These are phyloP conservation scores for Magnolia officinalis DNA, from an alignment of 164 flowering plant species.

Conservation along the genomic window DNA sequence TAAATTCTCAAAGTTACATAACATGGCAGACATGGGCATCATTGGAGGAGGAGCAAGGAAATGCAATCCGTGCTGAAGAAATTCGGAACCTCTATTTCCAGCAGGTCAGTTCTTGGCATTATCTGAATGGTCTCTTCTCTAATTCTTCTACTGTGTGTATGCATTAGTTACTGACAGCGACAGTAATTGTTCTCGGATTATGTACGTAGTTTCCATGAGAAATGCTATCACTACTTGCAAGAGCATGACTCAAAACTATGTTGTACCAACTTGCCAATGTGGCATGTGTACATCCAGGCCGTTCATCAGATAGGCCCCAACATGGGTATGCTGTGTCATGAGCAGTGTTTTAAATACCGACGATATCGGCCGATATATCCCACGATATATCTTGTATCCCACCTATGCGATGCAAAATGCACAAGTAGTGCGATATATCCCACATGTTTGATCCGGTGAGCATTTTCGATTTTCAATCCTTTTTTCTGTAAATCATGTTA, in stretches of 20 bases:
- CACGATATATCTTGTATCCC: no score
- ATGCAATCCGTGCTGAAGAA: slow-evolving; percentile 84
- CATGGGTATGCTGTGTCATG: no score
- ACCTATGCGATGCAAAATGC: no score
- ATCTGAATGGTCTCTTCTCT: background rate
- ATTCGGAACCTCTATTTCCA: slow-evolving; percentile 87
- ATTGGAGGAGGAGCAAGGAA: slow-evolving; percentile 88
- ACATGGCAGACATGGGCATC: slow-evolving; percentile 99
- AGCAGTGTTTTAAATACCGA: no score
- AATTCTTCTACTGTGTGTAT: background rate
- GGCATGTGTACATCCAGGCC: no score
- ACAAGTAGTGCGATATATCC: no score
- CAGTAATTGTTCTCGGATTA: background rate
- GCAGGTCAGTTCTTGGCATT: slow-evolving; percentile 43
- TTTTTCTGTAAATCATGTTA: no score
- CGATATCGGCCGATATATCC: no score
- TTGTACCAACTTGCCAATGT: background rate
- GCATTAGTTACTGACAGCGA: background rate
- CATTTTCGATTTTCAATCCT: no score
- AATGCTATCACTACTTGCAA: background rate
- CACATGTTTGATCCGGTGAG: no score
- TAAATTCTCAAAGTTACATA: slow-evolving; percentile 87
- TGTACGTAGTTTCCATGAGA: background rate
- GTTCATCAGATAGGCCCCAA: no score
- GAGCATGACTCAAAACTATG: background rate